Base-by-base conservation (phyloP, 805 yeast genomes). In the Yamadazyma olivae region DNA sequence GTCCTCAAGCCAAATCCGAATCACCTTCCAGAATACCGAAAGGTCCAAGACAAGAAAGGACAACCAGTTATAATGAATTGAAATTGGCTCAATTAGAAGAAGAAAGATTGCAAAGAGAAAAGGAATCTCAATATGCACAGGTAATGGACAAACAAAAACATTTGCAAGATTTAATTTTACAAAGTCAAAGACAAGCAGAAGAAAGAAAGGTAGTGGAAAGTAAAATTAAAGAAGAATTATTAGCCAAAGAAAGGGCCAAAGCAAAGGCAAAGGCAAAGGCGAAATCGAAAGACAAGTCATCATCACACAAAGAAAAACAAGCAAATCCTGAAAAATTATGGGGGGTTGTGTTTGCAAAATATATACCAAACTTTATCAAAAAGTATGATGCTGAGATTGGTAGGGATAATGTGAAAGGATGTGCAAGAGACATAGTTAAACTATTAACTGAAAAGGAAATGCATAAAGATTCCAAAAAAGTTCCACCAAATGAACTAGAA, bases 361-460 rank as follows among this genome's bases (percentile, higher is more conserved):
- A 77, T 47, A 84, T 91, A 8, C 97, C 97, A 7, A 88, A 89
- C 50, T 58, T 84, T 51, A 68, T 90, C 36, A 79, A 79, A 45
- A 77, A 75, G 46, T 77, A 83, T 56, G 82, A 77, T 45, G 54
- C 67, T 2, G 80, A 78, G 36, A 67, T 91, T 16, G 89, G 88
- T 4, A 79, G 77, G 39, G 95, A 84, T 4, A 71, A 77, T 38
- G 52, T 87, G 34, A 91, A 90, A 59, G 72, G 72, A 25, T 83
- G 89, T 59, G 86, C 96, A 2, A 75, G 78, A 41, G 96, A 89
- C 33, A 77, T 91, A 39, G 88, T 82, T 4, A 74, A 79, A 44
- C 60, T 67, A 0, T 64, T 93, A 29, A 76, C 80, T 0, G 70
- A 71, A 4, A 93, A 91, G 55, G 97, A 88, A 56, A 32, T 73